A percentile compares a stretch with the other conserved stretches of the same genome.
These are phyloP conservation scores for Plasmodium malariae DNA, from an alignment of 169 alveolate species.

Conservation along the genomic window DNA sequence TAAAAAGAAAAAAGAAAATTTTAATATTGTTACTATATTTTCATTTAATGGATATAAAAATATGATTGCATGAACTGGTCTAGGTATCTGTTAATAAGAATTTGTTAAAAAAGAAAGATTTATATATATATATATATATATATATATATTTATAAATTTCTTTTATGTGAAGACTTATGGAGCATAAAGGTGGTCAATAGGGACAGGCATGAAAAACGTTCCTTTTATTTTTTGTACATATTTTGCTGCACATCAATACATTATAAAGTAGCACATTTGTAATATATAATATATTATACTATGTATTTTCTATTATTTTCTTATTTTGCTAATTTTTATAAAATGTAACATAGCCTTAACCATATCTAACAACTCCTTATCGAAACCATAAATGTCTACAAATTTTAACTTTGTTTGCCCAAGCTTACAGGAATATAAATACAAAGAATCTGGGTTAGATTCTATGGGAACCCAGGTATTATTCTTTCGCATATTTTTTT, in stretches of 20 bases:
- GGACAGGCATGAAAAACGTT: no score
- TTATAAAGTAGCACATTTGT: no score
- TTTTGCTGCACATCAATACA: no score
- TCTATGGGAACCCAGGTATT: constrained; percentile 55
- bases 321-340: not conserved
- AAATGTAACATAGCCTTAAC: constrained; percentile 7
- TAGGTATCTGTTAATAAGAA: constrained; percentile 38
- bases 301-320: not conserved
- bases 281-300: not conserved
- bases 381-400: constrained; percentile 59
- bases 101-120: not conserved
- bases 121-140: not conserved
- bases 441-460: constrained; percentile 64
- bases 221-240: no score
- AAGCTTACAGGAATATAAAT: constrained; percentile 52
- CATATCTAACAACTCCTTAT: constrained; percentile 51
- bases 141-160: not conserved
- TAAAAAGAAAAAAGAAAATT: constrained; percentile 45
- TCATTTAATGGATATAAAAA: constrained; percentile 49
- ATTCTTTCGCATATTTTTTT: constrained; percentile 20
- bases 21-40: not conserved
- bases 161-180: no score
- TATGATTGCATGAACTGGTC: constrained; percentile 69
- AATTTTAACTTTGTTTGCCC: constrained; percentile 54
- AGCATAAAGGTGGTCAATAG: no score